A percentile compares a stretch with the other conserved stretches of the same genome.
Evolutionary conservation across 805 yeast genomes (phyloP).

Genomic region (Millerozyma acaciae): DNA sequence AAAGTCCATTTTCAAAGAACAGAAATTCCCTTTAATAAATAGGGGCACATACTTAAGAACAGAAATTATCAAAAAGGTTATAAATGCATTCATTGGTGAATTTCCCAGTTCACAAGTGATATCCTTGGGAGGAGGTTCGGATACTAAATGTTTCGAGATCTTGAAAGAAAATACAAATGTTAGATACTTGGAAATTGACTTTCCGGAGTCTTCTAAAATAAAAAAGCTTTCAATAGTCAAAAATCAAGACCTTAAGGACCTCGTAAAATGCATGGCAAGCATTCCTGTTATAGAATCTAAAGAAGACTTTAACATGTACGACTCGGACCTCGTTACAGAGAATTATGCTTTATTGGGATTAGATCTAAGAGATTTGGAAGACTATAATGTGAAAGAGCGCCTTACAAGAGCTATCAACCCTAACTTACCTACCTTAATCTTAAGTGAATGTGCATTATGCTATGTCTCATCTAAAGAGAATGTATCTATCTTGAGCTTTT

Average conservation of each 20-base stretch:
- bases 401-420: slow-evolving; percentile 23
- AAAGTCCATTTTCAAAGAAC: slow-evolving; percentile 34
- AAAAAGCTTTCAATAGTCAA: slow-evolving; percentile 48
- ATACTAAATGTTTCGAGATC: slow-evolving; percentile 59
- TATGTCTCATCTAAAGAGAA: slow-evolving; percentile 55
- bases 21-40: slow-evolving; percentile 63
- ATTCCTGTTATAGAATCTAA: slow-evolving; percentile 9
- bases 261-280: slow-evolving; percentile 16
- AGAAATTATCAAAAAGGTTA: slow-evolving; percentile 43
- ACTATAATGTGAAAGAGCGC: slow-evolving; percentile 4
- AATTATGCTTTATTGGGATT: slow-evolving; percentile 51
- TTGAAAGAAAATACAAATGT: slow-evolving; percentile 31
- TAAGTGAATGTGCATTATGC: slow-evolving; percentile 77
- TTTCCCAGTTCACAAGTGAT: slow-evolving; percentile 45
- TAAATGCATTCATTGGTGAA: slow-evolving; percentile 39
- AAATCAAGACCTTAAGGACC: slow-evolving; percentile 20
- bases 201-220: slow-evolving; percentile 47
- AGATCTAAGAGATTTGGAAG: slow-evolving; percentile 45
- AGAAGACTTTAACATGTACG: slow-evolving; percentile 20
- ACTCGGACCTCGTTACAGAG: slow-evolving; percentile 29
- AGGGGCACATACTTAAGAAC: slow-evolving; percentile 69
- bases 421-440: slow-evolving; percentile 51
- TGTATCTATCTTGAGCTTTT: slow-evolving; percentile 39
- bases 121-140: slow-evolving; percentile 80
- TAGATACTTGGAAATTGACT: slow-evolving; percentile 60